Evolutionary conservation across 2,329 filamentous ascomycete genomes (phyloP), one percentile per base, ranked within the genome.

Genomic region (Fusarium coicis): DNA sequence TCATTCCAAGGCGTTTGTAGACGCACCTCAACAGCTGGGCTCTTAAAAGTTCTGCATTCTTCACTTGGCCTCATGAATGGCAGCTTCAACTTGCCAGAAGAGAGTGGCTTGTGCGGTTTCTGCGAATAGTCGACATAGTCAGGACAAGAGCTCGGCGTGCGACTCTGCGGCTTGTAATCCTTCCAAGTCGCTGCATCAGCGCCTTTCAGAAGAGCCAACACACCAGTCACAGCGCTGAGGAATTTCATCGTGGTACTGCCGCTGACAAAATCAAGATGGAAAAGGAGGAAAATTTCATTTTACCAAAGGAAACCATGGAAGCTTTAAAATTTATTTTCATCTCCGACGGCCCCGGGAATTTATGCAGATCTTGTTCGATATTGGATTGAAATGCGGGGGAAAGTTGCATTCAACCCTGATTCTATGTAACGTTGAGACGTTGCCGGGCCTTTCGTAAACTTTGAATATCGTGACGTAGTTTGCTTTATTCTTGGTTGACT

Each of bases 11-110:
- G 1, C 1, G 0, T 8, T 15, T 2, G 2, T 8, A 0, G 1
- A 15, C 16, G 1, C 1, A 55, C 68, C 46, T 71, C 68, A 1
- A 71, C 68, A 0, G 68, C 63, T 1, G 68, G 34, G 11, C 68
- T 71, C 14, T 71, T 72, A 21, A 71, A 71, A 1, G 68, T 71
- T 7, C 68, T 63, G 37, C 68, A 71, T 19, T 71, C 43, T 15
- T 71, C 63, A n/a, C 68, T 71, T 0, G 68, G 68, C 1, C 68
- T 72, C 68, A 71, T 71, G 0, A 30, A 72, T 0, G 68, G 68
- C 1, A 71, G 15, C 10, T 71, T 63, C 2, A 71, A 36, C 30
- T 71, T 63, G 2, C 68, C 68, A 0, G 56, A 55, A 0, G 68
- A 71, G 0, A 72, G 28, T 2, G 68, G 68, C 16, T 36, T 21